These are phyloP conservation scores for Ramaria rubella DNA, from an alignment of 768 basidiomycete species.

Conservation along the genomic window DNA sequence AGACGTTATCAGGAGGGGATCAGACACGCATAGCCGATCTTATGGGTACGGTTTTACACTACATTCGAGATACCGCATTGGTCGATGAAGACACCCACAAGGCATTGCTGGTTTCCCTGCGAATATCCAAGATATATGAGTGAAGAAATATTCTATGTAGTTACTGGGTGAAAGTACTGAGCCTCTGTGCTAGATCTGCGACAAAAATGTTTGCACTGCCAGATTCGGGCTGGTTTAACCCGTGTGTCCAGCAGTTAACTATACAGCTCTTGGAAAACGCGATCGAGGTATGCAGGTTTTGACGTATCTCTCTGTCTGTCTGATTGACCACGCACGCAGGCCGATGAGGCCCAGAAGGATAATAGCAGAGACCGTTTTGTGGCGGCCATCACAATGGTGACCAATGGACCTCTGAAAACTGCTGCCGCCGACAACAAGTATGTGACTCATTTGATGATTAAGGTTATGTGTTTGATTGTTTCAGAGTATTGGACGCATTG, in stretches of 20 bases:
- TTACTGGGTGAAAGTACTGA: not conserved
- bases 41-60: constrained; percentile 9
- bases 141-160: not conserved
- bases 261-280: constrained; percentile 2
- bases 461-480: not conserved
- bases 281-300: not conserved
- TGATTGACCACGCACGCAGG: not conserved
- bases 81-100: not conserved
- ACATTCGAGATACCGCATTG: constrained; percentile 3
- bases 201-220: constrained; percentile 8
- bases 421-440: constrained; percentile 8
- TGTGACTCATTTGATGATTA: not conserved
- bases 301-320: not conserved
- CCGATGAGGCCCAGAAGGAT: constrained; percentile 7
- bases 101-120: constrained; percentile 2
- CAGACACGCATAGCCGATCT: constrained; percentile 10
- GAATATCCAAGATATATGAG: constrained; percentile 8
- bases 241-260: constrained; percentile 5
- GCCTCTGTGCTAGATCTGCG: not conserved
- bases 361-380: constrained; percentile 8
- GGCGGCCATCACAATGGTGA: constrained; percentile 8
- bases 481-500: not conserved
- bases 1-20: not conserved
- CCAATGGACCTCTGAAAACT: constrained; percentile 9
- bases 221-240: constrained; percentile 10